Evolutionary conservation across 768 basidiomycete species (phyloP).

Genomic region (Hygrophoropsis aurantiaca): DNA sequence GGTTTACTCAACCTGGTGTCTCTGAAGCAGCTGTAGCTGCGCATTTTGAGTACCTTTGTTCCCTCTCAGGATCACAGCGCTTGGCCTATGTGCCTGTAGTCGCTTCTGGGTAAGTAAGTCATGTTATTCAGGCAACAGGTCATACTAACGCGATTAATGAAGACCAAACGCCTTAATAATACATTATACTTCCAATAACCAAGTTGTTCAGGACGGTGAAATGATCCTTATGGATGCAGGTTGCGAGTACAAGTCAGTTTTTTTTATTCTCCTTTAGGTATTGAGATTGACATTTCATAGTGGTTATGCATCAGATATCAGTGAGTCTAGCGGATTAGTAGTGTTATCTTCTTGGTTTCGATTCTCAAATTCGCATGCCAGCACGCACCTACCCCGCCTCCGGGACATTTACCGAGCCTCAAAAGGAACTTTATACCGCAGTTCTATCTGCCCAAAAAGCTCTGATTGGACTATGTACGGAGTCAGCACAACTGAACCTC

Average conservation of each 20-base stretch:
- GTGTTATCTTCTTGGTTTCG: not conserved
- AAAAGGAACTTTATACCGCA: constrained; percentile 82
- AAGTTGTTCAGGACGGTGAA: constrained; percentile 67
- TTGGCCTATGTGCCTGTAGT: constrained; percentile 98
- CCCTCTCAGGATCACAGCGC: constrained; percentile 75
- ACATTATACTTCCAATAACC: constrained; percentile 93
- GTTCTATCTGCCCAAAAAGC: constrained; percentile 72
- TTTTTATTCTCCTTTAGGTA: constrained; percentile 1
- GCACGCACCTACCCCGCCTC: constrained; percentile 88
- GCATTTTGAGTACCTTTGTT: constrained; percentile 89
- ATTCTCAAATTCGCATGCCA: constrained; percentile 25
- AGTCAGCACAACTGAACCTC: constrained; percentile 54
- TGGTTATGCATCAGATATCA: constrained; percentile 94
- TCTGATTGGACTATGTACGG: constrained; percentile 61
- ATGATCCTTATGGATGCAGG: constrained; percentile 88
- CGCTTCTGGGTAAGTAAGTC: constrained; percentile 74
- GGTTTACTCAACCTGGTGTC: constrained; percentile 57
- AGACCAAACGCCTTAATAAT: constrained; percentile 89
- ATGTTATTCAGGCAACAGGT: not conserved
- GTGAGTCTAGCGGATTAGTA: constrained; percentile 38
- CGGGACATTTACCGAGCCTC: constrained; percentile 75
- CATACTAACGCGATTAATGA: constrained; percentile 1
- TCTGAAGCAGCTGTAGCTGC: constrained; percentile 67
- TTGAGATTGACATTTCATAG: constrained; percentile 34
- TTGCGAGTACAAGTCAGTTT: constrained; percentile 81